Evolutionary conservation across 768 basidiomycete species (phyloP).

Genomic region (Leucosporidium creatinivorum): DNA sequence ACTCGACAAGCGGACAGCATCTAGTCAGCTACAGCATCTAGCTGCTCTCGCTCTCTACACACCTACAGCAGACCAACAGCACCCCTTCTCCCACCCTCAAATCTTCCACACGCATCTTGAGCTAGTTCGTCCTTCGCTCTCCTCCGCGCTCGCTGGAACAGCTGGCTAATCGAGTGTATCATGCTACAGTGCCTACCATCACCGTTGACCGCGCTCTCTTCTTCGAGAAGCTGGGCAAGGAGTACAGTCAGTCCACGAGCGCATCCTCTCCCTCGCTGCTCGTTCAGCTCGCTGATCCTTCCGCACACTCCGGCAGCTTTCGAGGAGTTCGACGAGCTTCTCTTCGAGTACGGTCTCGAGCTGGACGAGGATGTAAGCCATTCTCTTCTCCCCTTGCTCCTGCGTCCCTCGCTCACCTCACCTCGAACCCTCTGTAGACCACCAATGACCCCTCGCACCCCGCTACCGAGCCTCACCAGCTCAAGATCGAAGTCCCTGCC

Average conservation of each 20-base stretch:
- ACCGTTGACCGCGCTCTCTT: conserved; percentile 93
- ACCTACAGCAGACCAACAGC: too few species aligned
- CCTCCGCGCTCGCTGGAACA: too few species aligned
- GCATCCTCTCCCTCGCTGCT: not conserved
- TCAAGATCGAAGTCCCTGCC: conserved; percentile 98
- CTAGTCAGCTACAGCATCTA: too few species aligned
- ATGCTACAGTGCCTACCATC: conserved; percentile 72
- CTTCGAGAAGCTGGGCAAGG: conserved; percentile 71
- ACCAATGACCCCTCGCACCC: conserved; percentile 29
- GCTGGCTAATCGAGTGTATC: too few species aligned
- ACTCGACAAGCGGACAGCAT: too few species aligned
- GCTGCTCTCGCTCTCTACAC: too few species aligned
- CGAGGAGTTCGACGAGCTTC: conserved; percentile 87
- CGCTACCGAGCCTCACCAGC: conserved; percentile 54
- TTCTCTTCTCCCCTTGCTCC: not conserved
- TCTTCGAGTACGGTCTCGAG: conserved; percentile 96
- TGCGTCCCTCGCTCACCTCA: not conserved
- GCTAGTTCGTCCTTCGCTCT: too few species aligned
- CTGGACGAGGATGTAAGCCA: conserved; percentile 81
- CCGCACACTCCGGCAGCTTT: conserved; percentile 53
- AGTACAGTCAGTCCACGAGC: conserved; percentile 60
- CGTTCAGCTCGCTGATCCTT: not conserved
- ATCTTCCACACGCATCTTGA: too few species aligned
- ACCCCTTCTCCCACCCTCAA: too few species aligned
- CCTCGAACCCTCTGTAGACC: conserved; percentile 7